Percentiles rank a stretch among this genome's conserved stretches.
phyloP scores from a whole-genome alignment of 139 green algal species.

The Coelastrella sp. region DNA sequence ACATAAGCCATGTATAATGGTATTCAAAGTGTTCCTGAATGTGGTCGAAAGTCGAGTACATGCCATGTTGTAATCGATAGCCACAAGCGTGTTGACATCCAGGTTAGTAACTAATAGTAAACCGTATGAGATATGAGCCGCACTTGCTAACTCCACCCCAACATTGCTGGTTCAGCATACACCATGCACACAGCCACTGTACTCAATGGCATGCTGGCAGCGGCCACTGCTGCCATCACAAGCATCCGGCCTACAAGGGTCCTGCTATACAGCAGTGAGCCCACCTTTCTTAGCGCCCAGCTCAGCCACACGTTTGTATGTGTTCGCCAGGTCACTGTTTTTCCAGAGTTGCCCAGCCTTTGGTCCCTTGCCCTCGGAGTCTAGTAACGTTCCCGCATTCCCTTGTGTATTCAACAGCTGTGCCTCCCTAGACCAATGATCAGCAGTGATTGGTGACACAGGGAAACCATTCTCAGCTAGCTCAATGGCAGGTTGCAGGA shows the following conservation, averaged over 20 bases:
- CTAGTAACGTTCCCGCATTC: slow-evolving; percentile 50
- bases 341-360: slow-evolving; percentile 67
- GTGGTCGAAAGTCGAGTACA: too few species aligned
- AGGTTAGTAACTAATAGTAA: too few species aligned
- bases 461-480: slow-evolving; percentile 76
- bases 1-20: too few species aligned
- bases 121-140: too few species aligned
- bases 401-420: slow-evolving; percentile 30
- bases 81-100: too few species aligned
- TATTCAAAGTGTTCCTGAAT: too few species aligned
- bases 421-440: slow-evolving; percentile 55
- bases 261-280: neutral
- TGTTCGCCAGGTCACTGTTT: slow-evolving; percentile 64
- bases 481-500: slow-evolving; percentile 79
- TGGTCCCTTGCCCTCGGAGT: slow-evolving; percentile 55
- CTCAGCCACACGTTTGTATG: slow-evolving; percentile 58
- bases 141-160: too few species aligned
- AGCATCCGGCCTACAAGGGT: neutral
- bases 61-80: too few species aligned
- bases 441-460: slow-evolving; percentile 71
- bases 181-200: too few species aligned
- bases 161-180: too few species aligned
- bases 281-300: slow-evolving; percentile 53
- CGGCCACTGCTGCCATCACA: too few species aligned
- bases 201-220: too few species aligned